These are phyloP conservation scores for Puya raimondii DNA, from an alignment of 176 grass and related monocot genomes.

Conservation along the genomic window DNA sequence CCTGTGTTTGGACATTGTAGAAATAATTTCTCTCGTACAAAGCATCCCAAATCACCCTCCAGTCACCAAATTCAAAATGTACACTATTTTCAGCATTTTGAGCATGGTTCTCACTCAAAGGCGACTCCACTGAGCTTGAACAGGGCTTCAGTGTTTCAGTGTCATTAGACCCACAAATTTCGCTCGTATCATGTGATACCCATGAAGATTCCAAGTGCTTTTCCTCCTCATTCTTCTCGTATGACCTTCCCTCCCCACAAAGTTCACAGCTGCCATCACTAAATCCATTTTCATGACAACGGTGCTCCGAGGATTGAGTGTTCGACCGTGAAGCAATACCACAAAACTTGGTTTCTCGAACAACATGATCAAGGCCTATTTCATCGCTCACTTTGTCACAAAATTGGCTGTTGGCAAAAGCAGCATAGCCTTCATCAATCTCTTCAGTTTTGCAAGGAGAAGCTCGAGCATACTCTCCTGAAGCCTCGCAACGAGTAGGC, in stretches of 20 bases:
- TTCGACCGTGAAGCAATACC: slow-evolving; percentile 11
- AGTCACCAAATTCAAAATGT: slow-evolving; percentile 56
- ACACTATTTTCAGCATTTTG: slow-evolving; percentile 25
- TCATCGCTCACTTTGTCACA: slow-evolving; percentile 19
- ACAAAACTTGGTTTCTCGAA: slow-evolving; percentile 20
- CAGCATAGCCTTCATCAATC: slow-evolving; percentile 13
- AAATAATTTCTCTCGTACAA: slow-evolving; percentile 78
- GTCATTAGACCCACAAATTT: background rate
- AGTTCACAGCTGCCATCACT: slow-evolving; percentile 15
- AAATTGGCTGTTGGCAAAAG: slow-evolving; percentile 14
- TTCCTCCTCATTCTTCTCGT: slow-evolving; percentile 19
- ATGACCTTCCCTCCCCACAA: slow-evolving; percentile 27
- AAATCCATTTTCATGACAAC: slow-evolving; percentile 29
- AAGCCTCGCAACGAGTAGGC: slow-evolving; percentile 13
- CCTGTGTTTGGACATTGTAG: slow-evolving; percentile 57
- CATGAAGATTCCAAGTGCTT: slow-evolving; percentile 19
- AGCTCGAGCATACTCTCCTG: slow-evolving; percentile 4
- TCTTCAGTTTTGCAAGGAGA: slow-evolving; percentile 19
- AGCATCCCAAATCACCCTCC: slow-evolving; percentile 70
- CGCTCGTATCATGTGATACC: slow-evolving; percentile 16
- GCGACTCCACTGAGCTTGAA: slow-evolving; percentile 25
- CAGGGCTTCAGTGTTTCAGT: background rate
- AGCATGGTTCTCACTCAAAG: slow-evolving; percentile 17
- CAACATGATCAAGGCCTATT: slow-evolving; percentile 21
- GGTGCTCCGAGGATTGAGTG: slow-evolving; percentile 5